phyloP scores from a whole-genome alignment of 495 filamentous ascomycete species.

The Podospora pseudocomata region DNA sequence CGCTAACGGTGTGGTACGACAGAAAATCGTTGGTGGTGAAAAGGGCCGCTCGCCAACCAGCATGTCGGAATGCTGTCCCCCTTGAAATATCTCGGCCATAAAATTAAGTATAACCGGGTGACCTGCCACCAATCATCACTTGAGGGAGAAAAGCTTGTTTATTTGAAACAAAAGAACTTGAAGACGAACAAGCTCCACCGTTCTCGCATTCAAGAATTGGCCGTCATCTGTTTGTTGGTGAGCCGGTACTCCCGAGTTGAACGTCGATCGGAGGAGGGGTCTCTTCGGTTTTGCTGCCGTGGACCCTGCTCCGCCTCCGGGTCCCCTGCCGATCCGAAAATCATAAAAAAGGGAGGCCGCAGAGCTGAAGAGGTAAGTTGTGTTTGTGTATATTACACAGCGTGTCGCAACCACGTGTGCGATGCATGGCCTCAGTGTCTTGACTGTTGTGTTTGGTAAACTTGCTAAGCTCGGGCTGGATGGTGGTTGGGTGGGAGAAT shows the following conservation, averaged over 20 bases:
- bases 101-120: background rate
- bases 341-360: background rate
- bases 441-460: background rate
- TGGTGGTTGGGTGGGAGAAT: background rate
- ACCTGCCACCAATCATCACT: slow-evolving; percentile 14
- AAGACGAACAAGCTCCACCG: slow-evolving; percentile 12
- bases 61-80: background rate
- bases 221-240: background rate
- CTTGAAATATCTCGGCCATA: background rate
- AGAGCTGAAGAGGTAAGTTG: background rate
- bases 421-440: background rate
- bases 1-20: background rate
- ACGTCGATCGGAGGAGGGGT: background rate
- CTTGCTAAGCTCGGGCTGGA: background rate
- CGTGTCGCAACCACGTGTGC: background rate
- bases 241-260: background rate
- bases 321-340: background rate
- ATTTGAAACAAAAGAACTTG: slow-evolving; percentile 27
- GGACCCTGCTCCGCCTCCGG: background rate
- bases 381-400: background rate
- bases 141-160: slow-evolving; percentile 13
- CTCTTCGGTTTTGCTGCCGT: background rate
- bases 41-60: background rate
- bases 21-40: background rate
- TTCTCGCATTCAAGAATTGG: slow-evolving; percentile 1